Conservation (phyloP, 257 asterid genomes). For the Mitragyna speciosa region DNA sequence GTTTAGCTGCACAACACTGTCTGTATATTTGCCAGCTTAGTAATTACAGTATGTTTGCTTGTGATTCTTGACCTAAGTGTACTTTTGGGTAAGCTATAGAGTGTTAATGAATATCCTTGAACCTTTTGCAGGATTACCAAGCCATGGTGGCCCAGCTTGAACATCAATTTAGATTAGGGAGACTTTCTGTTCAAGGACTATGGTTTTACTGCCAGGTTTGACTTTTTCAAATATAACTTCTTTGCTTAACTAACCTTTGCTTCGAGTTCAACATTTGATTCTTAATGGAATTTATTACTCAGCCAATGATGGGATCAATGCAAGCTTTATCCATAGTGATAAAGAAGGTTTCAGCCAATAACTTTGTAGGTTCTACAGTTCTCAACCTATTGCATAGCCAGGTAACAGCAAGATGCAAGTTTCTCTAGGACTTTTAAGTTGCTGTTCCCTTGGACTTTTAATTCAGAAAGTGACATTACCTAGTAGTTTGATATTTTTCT, state of each 20-base stretch:
- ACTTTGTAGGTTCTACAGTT: conserved; percentile 78
- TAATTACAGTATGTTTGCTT: neutral
- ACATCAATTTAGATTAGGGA: conserved; percentile 92
- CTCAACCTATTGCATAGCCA: conserved; percentile 95
- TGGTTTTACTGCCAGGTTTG: conserved; percentile 99
- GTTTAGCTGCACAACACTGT: too few species aligned
- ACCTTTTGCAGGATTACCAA: conserved; percentile 72
- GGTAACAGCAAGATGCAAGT: conserved; percentile 33
- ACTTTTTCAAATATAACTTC: conserved; percentile 18
- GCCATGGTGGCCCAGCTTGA: conserved; percentile 99
- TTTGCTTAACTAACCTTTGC: conserved; percentile 13
- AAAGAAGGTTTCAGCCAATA: conserved; percentile 79
- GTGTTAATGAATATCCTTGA: neutral
- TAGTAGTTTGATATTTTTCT: neutral
- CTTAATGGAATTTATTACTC: conserved; percentile 29
- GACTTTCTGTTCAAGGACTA: conserved; percentile 91
- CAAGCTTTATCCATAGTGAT: conserved; percentile 78
- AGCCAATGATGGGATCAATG: conserved; percentile 99
- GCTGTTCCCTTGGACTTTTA: conserved; percentile 4
- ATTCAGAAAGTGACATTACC: neutral
- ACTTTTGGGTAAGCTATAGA: neutral
- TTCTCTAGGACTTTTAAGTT: neutral
- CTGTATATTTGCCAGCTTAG: too few species aligned
- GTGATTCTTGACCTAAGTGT: neutral
- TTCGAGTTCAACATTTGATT: conserved; percentile 15